Conservation (phyloP, 495 filamentous ascomycete genomes). For the Letharia columbiana region DNA sequence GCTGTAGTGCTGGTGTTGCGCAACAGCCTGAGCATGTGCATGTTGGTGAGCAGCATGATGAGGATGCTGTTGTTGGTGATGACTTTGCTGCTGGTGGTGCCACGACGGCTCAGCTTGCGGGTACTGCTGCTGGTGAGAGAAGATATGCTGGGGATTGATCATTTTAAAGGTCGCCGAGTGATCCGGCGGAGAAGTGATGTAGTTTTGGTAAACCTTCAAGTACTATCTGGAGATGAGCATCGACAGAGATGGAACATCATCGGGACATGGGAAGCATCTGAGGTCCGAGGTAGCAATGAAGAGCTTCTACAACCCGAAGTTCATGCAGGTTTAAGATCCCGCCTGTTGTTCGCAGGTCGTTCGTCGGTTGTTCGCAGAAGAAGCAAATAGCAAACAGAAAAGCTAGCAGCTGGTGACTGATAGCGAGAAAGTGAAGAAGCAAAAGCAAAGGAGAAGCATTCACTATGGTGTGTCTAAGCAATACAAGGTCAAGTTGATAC, state of each 20-base stretch:
- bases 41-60: constrained; percentile 59
- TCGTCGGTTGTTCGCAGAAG: not conserved
- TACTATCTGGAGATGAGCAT: constrained; percentile 7
- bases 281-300: constrained; percentile 2
- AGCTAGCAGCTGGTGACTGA: not conserved
- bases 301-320: not conserved
- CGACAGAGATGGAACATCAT: constrained; percentile 13
- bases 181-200: constrained; percentile 1
- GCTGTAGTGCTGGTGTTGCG: constrained; percentile 74
- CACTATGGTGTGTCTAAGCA: not conserved
- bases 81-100: constrained; percentile 60
- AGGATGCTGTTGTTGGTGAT: constrained; percentile 47
- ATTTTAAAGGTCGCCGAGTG: constrained; percentile 13
- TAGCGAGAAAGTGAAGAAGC: not conserved
- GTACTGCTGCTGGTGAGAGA: constrained; percentile 75
- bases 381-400: not conserved
- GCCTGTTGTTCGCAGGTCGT: not conserved
- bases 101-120: constrained; percentile 67
- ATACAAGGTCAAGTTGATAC: not conserved
- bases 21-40: constrained; percentile 53
- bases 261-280: constrained; percentile 4
- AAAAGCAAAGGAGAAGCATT: not conserved
- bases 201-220: constrained; percentile 1
- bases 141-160: constrained; percentile 44
- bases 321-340: not conserved